Conservation (phyloP, 805 yeast genomes). For the Ogataea pignaliae region DNA sequence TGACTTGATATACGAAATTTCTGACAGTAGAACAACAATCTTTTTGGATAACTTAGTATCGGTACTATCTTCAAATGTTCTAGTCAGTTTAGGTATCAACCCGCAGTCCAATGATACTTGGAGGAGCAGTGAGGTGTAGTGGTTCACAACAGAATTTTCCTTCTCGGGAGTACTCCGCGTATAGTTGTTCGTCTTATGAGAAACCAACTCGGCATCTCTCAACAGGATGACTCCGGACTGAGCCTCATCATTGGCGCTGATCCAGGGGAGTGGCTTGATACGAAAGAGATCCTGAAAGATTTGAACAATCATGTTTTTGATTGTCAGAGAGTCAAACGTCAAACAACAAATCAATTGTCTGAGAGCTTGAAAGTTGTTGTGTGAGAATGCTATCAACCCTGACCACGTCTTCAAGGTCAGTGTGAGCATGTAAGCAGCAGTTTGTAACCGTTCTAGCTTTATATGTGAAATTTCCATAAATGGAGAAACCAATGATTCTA, state of each 20-base stretch:
- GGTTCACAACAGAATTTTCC: constrained; percentile 47
- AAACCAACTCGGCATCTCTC: constrained; percentile 19
- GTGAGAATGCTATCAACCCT: constrained; percentile 66
- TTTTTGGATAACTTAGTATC: constrained; percentile 49
- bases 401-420: constrained; percentile 65
- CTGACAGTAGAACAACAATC: constrained; percentile 61
- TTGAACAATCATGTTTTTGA: constrained; percentile 65
- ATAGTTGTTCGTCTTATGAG: constrained; percentile 10
- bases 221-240: constrained; percentile 10
- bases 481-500: constrained; percentile 60
- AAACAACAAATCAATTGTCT: constrained; percentile 58
- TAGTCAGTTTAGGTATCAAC: constrained; percentile 44
- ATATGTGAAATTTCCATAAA: constrained; percentile 59
- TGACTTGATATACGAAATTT: constrained; percentile 51
- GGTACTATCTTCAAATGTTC: constrained; percentile 31
- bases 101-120: constrained; percentile 52
- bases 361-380: constrained; percentile 51
- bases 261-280: constrained; percentile 56
- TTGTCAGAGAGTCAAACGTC: constrained; percentile 46
- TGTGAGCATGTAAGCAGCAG: constrained; percentile 54
- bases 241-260: constrained; percentile 12
- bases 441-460: constrained; percentile 50
- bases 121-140: constrained; percentile 61
- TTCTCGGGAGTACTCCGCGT: constrained; percentile 31
- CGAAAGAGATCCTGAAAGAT: constrained; percentile 64